Evolutionary conservation across 805 yeast species (phyloP).

Genomic region (Myxozyma melibiosi): DNA sequence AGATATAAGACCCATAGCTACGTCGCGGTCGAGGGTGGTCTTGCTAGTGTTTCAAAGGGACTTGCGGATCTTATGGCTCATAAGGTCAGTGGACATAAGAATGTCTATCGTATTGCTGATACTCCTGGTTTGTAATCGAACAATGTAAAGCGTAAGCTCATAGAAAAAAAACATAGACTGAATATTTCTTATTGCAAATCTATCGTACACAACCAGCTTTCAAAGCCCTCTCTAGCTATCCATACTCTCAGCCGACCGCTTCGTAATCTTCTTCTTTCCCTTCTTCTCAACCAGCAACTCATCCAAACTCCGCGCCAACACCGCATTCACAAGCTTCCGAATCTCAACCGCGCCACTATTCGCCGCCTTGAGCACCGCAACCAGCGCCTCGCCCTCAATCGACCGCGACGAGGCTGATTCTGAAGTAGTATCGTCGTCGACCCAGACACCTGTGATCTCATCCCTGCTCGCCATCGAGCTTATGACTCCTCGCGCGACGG

Average conservation of each 20-base stretch:
- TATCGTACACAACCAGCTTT: too few relatives aligned
- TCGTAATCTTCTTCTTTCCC: neutral
- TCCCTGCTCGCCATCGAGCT: constrained; percentile 55
- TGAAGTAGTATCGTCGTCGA: constrained; percentile 43
- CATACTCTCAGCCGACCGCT: constrained; percentile 4
- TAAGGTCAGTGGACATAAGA: constrained; percentile 22
- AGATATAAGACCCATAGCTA: constrained; percentile 15
- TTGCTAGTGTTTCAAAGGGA: constrained; percentile 20
- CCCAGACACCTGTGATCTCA: constrained; percentile 60
- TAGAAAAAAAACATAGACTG: neutral
- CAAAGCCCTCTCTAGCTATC: too few relatives aligned
- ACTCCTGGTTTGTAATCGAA: constrained; percentile 21
- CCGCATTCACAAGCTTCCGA: constrained; percentile 51
- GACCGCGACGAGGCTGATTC: constrained; percentile 39
- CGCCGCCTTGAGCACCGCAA: constrained; percentile 9
- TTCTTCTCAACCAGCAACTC: neutral
- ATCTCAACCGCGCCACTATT: constrained; percentile 39
- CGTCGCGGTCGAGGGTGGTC: constrained; percentile 21
- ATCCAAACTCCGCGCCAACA: constrained; percentile 39
- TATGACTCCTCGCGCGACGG: constrained; percentile 40
- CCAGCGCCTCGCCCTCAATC: constrained; percentile 43
- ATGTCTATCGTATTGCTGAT: constrained; percentile 23
- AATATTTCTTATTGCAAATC: neutral
- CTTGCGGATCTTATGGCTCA: constrained; percentile 8
- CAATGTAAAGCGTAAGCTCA: too few relatives aligned